A percentile compares a stretch with the other conserved stretches of the same genome.
These are phyloP conservation scores for Pleurozium schreberi DNA, from an alignment of 225 moss, liverwort and hornwort species.

Conservation along the genomic window DNA sequence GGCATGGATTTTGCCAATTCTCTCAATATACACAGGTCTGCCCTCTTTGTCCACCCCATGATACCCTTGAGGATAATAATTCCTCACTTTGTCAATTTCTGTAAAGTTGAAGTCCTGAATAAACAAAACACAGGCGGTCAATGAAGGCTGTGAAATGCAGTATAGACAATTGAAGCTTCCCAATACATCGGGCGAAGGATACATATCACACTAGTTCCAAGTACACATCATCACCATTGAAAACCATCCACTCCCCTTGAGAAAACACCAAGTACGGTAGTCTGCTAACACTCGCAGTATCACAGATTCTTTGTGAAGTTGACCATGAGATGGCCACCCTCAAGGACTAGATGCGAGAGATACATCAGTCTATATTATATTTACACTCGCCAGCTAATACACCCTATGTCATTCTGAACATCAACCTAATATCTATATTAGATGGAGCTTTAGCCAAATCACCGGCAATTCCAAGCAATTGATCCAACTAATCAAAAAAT, in stretches of 20 bases:
- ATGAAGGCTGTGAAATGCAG: neutral
- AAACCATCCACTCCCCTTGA: neutral
- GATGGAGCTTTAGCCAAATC: neutral
- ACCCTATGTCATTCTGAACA: neutral
- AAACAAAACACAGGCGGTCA: neutral
- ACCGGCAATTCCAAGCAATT: neutral
- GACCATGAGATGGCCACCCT: neutral
- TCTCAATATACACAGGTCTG: slow-evolving; percentile 61
- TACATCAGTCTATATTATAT: neutral
- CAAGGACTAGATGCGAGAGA: neutral
- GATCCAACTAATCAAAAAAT: neutral
- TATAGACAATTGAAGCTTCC: neutral
- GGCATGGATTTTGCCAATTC: slow-evolving; percentile 53
- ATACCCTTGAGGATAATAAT: slow-evolving; percentile 53
- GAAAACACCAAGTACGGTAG: neutral
- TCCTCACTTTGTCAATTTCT: slow-evolving; percentile 53
- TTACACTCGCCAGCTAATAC: neutral
- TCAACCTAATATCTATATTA: neutral
- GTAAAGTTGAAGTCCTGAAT: slow-evolving; percentile 45
- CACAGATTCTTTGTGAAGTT: neutral
- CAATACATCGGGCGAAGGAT: neutral
- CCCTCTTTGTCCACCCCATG: slow-evolving; percentile 67
- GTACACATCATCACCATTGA: neutral
- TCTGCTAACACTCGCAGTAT: neutral
- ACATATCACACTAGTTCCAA: neutral